Evolutionary conservation across 2,329 filamentous ascomycete species (phyloP), one percentile per base, ranked within the genome.

Genomic region (Trichophyton verrucosum): DNA sequence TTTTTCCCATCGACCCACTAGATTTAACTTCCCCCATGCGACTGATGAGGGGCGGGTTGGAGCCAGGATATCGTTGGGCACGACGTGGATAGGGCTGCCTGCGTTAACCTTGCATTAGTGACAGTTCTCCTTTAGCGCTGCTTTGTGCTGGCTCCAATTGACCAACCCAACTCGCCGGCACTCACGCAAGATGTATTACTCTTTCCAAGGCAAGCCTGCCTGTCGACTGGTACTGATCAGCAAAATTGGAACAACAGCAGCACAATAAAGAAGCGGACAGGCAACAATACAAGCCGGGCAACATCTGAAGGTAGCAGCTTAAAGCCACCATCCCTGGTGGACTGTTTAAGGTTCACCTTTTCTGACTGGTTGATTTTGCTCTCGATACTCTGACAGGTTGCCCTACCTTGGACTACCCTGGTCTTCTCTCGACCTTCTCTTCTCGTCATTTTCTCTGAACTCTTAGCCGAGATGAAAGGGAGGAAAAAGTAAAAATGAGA

Each of bases 131-230:
- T 55, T 55, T 24, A 58, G 58, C 55, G 55, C 55, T 33, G 36
- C 17, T 47, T 44, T 63, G 62, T 51, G 62, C 57, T 63, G 62
- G 62, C 62, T 61, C 62, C 62, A 63, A 61, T 63, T 63, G 57
- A 60, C 40, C 40, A 57, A 47, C 57, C 60, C 30, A 40, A 57
- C 58, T 57, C 61, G 40, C 57, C 51, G 38, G 56, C 53, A 17
- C 44, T 57, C 33, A 61, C 46, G 46, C 46, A 49, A 9, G 46
- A 49, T 49, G 46, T 49, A 27, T 49, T 55, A 36, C 49, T 33
- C 24, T 33, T 55, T 55, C 49, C 13, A 55, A 33, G 49, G 15
- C 49, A 55, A n/a, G 27, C 33, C 24, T 27, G 27, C 13, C 49
- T 20, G 49, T 33, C 49, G 13, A 38, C 27, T 55, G 49, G 49